These are phyloP conservation scores for Penicillium diatomitis DNA, from an alignment of 495 filamentous ascomycete species.

Conservation along the genomic window DNA sequence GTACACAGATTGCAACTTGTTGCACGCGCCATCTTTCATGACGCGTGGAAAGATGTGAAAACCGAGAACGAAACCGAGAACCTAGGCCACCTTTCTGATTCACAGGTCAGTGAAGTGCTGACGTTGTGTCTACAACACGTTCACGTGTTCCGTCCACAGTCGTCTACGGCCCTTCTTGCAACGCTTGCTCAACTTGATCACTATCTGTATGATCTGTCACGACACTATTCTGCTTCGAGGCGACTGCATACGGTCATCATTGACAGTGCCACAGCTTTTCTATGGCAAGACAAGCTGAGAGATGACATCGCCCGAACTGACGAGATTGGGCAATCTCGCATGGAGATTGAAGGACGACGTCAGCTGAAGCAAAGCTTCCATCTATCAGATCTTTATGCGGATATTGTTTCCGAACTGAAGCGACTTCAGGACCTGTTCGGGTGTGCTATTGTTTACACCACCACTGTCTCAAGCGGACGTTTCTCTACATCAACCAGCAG, in stretches of 20 bases:
- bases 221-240: constrained; percentile 40
- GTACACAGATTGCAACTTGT: constrained; percentile 44
- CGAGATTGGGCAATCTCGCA: constrained; percentile 24
- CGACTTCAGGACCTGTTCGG: constrained; percentile 28
- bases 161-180: constrained; percentile 40
- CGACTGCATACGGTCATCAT: constrained; percentile 42
- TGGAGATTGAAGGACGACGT: constrained; percentile 25
- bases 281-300: constrained; percentile 46
- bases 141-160: constrained; percentile 49
- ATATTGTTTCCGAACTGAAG: constrained; percentile 26
- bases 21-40: constrained; percentile 16
- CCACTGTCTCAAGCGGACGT: constrained; percentile 22
- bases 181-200: constrained; percentile 38
- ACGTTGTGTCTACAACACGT: constrained; percentile 34
- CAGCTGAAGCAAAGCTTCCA: constrained; percentile 22
- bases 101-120: constrained; percentile 22
- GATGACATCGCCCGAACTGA: constrained; percentile 37
- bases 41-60: constrained; percentile 4
- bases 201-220: constrained; percentile 42
- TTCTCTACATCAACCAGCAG: background rate
- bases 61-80: background rate
- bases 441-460: constrained; percentile 33
- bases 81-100: constrained; percentile 1
- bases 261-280: constrained; percentile 47
- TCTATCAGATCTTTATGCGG: constrained; percentile 25